A percentile compares a stretch with the other conserved stretches of the same genome.
Evolutionary conservation across 169 alveolate species (phyloP).

Genomic region (Plasmodium knowlesi): DNA sequence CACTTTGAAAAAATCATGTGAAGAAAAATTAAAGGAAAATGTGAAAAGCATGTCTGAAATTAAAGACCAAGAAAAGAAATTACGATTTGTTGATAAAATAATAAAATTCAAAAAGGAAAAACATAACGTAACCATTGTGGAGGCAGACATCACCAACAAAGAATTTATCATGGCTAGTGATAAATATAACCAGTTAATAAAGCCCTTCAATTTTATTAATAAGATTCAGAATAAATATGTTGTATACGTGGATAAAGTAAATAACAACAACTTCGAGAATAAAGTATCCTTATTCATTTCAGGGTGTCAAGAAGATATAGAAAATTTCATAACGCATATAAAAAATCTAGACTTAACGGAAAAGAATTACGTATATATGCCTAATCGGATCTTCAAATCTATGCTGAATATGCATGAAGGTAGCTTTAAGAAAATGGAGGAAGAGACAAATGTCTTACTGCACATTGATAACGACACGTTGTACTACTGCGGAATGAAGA

Average conservation of each 20-base stretch:
- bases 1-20: conserved; percentile 32
- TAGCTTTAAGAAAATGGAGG: conserved; percentile 55
- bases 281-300: conserved; percentile 11
- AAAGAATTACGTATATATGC: conserved; percentile 30
- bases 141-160: conserved; percentile 29
- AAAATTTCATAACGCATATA: conserved; percentile 29
- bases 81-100: conserved; percentile 50
- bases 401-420: conserved; percentile 62
- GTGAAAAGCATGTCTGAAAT: conserved; percentile 22
- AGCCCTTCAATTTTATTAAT: conserved; percentile 49
- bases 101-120: conserved; percentile 60
- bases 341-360: conserved; percentile 32
- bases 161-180: conserved; percentile 40
- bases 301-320: conserved; percentile 61
- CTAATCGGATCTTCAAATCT: conserved; percentile 23
- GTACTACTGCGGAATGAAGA: conserved; percentile 70
- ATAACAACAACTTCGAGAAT: conserved; percentile 15
- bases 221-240: conserved; percentile 28
- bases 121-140: conserved; percentile 35
- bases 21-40: conserved; percentile 49
- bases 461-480: conserved; percentile 55
- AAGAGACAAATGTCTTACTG: conserved; percentile 54
- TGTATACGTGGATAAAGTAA: conserved; percentile 49
- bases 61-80: conserved; percentile 55
- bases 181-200: conserved; percentile 32